Evolutionary conservation across 1,284 basidiomycete species (phyloP), one percentile per base, ranked within the genome.

Genomic region (Marasmius oreades): DNA sequence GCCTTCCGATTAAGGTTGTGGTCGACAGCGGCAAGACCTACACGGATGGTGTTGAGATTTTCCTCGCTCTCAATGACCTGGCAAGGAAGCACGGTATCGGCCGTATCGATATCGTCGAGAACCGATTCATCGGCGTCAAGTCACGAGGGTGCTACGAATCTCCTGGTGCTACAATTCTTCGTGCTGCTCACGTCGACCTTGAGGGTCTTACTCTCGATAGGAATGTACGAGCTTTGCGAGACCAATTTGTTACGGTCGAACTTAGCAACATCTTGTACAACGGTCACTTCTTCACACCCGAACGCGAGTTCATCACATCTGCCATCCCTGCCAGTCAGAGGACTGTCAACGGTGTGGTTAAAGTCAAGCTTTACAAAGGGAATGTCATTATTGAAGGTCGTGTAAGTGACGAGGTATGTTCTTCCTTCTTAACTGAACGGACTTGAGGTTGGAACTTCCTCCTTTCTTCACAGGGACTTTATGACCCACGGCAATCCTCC

Each of bases 51-150:
- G 96, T 99, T 54, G 95, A 98, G 28, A 88, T 99, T 69, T 99
- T 99, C 88, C 77, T 92, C 64, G 82, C 82, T 12, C 86, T 99
- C 68, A 99, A 99, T 78, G 80, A 89, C 4, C 86, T 98, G 61
- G 96, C 92, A 31, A 84, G 96, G 65, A 93, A 92, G 70, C 95
- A 99, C 76, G 97, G 95, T 65, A 84, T 99, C 64, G 95, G 96
- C 50, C 88, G 96, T 61, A 90, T 98, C 75, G 96, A 99, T 74
- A 98, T 99, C 70, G 97, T 99, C 68, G 96, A 99, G 79, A 99
- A 99, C 80, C 86, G 96, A 55, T 98, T 98, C 81, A 98, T 99
- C 72, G 96, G 96, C 61, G 95, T 99, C 72, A 99, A 99, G 78
- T 95, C 92, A 56, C 92, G 96, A 55, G 96, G 96, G 36, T 99